Base-by-base conservation (phyloP, 257 asterid species). In the Solanum pinnatisectum region DNA sequence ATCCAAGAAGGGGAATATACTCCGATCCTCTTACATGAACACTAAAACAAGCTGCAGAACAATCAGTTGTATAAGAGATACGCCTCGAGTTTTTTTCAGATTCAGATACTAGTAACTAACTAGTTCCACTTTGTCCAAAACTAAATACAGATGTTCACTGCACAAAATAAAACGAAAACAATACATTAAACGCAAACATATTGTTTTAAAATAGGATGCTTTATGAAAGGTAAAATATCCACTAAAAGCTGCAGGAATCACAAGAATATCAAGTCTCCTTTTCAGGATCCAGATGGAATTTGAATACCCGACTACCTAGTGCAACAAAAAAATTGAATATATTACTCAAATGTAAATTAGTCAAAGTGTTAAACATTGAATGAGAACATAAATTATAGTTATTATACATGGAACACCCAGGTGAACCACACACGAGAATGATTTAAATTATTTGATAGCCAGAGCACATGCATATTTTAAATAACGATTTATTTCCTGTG, bases 11-110 rank as follows among this genome's bases (percentile, higher is more conserved):
- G 1, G 98, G 99, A 83, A 94, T 93, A 84, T 95, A 95, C 93
- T 97, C 99, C 1, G 97, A 95, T 79, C 98, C 98, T 91, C 99
- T 93, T 22, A 97, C 98, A 89, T 96, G 98, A 87, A 97, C 99
- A 46, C 96, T 90, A 79, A 89, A 96, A 95, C 98, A 95, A 88
- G 99, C 98, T 96, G 98, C 93, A 92, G 13, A 89, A 91, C 39
- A 83, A 71, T 49, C 84, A 88, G 32, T 37, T 70, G 44, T 2
- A 40, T 85, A 68, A 84, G 87, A 85, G 49, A 42, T 30, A 70
- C 3, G 40, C 44, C 49, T n/a, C 12, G 6, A 76, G 3, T 22
- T 10, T 37, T 76, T 76, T 37, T 33, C 56, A 76, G 83, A 76
- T 76, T 76, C 83, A 36, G 83, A 37, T 36, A 36, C 8, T 18